Evolutionary conservation across 305 asterid species (phyloP).

Genomic region (Salvia sclarea): DNA sequence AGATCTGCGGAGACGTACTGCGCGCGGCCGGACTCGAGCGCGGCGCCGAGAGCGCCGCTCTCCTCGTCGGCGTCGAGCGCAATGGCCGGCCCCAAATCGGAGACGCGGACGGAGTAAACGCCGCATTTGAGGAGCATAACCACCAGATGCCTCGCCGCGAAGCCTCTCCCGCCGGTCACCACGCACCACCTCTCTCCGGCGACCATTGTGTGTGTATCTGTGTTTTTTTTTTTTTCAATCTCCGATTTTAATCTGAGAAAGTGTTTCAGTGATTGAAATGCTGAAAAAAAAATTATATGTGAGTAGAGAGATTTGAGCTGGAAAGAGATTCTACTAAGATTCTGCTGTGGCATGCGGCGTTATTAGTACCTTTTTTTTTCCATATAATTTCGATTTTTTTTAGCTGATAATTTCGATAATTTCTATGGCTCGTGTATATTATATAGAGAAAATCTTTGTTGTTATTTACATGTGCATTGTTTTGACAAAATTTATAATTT

Average conservation of each 20-base stretch:
- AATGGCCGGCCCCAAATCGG: constrained; percentile 61
- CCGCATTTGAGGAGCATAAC: constrained; percentile 57
- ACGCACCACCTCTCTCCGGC: constrained; percentile 63
- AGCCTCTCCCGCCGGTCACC: constrained; percentile 86
- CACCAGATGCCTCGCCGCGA: constrained; percentile 84
- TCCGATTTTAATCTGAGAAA: background rate
- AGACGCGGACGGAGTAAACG: constrained; percentile 60
- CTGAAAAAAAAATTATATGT: background rate
- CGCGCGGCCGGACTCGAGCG: constrained; percentile 63
- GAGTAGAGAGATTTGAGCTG: background rate
- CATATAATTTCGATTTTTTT: no score
- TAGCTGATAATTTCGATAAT: background rate
- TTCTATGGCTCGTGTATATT: background rate
- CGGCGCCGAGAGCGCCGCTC: constrained; percentile 51
- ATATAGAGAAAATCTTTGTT: no score
- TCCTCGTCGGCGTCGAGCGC: constrained; percentile 60
- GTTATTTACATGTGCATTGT: no score
- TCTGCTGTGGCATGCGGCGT: background rate
- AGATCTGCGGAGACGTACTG: constrained; percentile 66
- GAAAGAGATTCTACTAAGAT: background rate
- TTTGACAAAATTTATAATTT: no score
- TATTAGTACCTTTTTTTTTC: no score
- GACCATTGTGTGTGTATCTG: constrained; percentile 2
- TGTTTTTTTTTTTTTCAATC: background rate
- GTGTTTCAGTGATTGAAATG: background rate